A percentile compares a stretch with the other conserved stretches of the same genome.
phyloP scores from a whole-genome alignment of 1,139 yeast species.

The Magnusiomyces magnusii region DNA sequence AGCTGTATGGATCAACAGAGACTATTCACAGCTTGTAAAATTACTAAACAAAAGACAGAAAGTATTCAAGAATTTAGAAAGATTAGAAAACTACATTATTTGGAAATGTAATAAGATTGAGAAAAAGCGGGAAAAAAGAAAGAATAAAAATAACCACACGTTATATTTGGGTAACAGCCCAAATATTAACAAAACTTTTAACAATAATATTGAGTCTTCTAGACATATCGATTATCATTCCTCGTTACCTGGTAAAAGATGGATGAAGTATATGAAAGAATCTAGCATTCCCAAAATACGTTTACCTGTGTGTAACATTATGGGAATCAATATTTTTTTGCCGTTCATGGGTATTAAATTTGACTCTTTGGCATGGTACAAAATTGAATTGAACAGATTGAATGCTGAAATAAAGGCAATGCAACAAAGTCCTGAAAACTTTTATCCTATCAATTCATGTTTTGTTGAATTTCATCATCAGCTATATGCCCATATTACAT shows the following conservation, averaged over 20 bases:
- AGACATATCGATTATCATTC: slow-evolving; percentile 9
- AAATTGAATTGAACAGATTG: slow-evolving; percentile 23
- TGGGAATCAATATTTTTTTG: slow-evolving; percentile 11
- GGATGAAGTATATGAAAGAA: slow-evolving; percentile 21
- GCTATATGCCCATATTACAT: slow-evolving; percentile 29
- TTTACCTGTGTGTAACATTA: slow-evolving; percentile 11
- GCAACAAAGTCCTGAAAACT: slow-evolving; percentile 19
- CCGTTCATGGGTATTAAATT: slow-evolving; percentile 19
- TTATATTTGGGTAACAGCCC: neutral
- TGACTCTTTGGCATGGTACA: slow-evolving; percentile 22
- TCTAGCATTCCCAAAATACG: slow-evolving; percentile 17
- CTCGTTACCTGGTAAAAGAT: slow-evolving; percentile 21
- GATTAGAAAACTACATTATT: slow-evolving; percentile 16
- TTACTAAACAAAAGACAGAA: slow-evolving; percentile 19
- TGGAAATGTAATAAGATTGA: slow-evolving; percentile 8
- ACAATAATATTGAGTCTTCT: neutral
- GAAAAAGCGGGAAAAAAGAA: neutral
- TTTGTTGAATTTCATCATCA: slow-evolving; percentile 30
- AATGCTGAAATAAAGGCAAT: slow-evolving; percentile 23
- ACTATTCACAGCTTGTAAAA: slow-evolving; percentile 21
- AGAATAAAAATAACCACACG: slow-evolving; percentile 8
- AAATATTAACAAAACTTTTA: neutral
- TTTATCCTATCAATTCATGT: slow-evolving; percentile 25
- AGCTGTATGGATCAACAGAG: slow-evolving; percentile 29
- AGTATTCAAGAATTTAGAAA: slow-evolving; percentile 21